Evolutionary conservation across 495 filamentous ascomycete genomes (phyloP), one percentile per base, ranked within the genome.

Genomic region (Parathielavia hyrcaniae): DNA sequence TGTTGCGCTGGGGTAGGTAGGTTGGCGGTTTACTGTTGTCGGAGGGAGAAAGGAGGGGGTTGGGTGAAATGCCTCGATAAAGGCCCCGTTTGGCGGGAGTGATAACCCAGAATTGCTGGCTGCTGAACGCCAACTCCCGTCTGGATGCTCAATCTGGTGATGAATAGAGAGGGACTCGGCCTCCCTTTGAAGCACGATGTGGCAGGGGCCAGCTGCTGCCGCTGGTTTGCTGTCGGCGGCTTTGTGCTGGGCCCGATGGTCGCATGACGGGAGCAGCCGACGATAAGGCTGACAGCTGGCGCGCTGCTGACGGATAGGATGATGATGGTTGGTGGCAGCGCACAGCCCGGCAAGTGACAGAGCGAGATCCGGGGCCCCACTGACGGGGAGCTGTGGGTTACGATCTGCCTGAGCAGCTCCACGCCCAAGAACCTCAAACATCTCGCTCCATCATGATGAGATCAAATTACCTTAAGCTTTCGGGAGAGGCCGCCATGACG

Each of bases 281-380:
- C 19, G 53, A 48, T 39, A 35, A 20, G 55, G 46, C 36, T 36
- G 13, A n/a, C 12, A 30, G 6, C n/a, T 0, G 34, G 16, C 22
- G 50, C 57, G 50, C 50, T 54, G 57, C 57, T 41, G 50, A 53
- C 12, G 34, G 50, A 59, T 54, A 26, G 50, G 57, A 34, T 53
- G 41, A 0, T 32, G 35, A 41, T 4, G 30, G 32, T 17, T 17
- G 46, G 46, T 16, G 19, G 40, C 30, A 4, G 44, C 14, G 44
- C 43, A 23, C 39, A 16, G 44, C 9, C 54, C 40, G 46, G 43
- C 41, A 23, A 6, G 26, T 30, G 26, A 30, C 26, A 30, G 3
- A 30, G 3, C 26, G 26, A n/a, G n/a, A n/a, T n/a, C n/a, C n/a
- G n/a, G n/a, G n/a, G n/a, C n/a, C n/a, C n/a, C n/a, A n/a, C n/a